Evolutionary conservation across 2,329 filamentous ascomycete species (phyloP), one percentile per base, ranked within the genome.

Genomic region (Phyllosticta citrichinensis): DNA sequence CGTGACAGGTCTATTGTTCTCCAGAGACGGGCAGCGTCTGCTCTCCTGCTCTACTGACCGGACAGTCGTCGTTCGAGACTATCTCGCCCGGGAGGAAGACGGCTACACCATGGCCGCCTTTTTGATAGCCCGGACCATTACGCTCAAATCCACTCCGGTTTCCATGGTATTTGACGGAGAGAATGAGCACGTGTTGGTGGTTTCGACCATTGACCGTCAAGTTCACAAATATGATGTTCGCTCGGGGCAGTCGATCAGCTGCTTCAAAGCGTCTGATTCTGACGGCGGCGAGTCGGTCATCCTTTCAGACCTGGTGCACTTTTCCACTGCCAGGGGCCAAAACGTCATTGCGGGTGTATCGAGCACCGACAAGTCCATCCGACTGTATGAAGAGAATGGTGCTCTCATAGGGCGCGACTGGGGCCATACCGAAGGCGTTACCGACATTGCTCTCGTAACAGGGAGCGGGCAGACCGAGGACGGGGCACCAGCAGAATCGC

Each of bases 341-440:
- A 83, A 86, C 27, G 82, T 95, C 57, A 80, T 99, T 57, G 81
- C 94, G 19, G 92, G 91, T n/a, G 82, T 94, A 11, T 97, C 93
- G 9, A 92, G 92, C 67, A 96, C 90, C 0, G 94, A 99, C 73
- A 99, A 97, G 71, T 97, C 94, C 0, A 87, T 99, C 61, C 82
- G 94, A 40, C 78, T 99, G 17, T 99, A 99, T 68, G 89, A 96
- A 66, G 86, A 87, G 63, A 86, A 84, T 52, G 92, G 93, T 9
- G 76, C 79, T 1, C 87, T 99, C 62, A 76, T 97, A 27, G 88
- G 91, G 57, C 85, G 91, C 51, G 94, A 97, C 75, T 97, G 91
- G 84, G 94, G 94, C 1, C 94, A 99, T 67, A 96, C 92, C 0
- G 92, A 97, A 70, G 88, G 92, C 9, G 91, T 99, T 65, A 96